These are phyloP conservation scores for Viridothelium virens DNA, from an alignment of 495 filamentous ascomycete species.

Conservation along the genomic window DNA sequence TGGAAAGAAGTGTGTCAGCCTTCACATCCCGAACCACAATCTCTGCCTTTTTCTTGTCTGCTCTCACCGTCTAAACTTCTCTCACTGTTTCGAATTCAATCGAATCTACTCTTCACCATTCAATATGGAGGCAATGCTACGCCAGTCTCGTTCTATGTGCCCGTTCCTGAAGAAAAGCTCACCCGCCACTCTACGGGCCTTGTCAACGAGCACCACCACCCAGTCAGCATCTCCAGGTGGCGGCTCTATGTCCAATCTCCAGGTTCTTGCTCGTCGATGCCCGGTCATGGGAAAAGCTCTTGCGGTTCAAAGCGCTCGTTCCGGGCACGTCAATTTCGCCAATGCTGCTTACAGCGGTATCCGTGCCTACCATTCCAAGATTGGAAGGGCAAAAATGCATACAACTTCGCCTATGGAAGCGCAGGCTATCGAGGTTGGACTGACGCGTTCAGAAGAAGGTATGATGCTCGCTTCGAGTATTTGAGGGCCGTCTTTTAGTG, in stretches of 20 bases:
- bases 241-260: conserved; percentile 93
- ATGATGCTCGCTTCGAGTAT: not conserved
- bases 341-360: conserved; percentile 36
- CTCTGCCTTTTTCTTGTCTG: no score
- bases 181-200: conserved; percentile 75
- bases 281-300: conserved; percentile 98
- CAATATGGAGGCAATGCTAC: conserved; percentile 84
- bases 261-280: conserved; percentile 88
- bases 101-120: not conserved
- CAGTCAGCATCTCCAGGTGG: conserved; percentile 63
- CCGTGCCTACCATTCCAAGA: conserved; percentile 42
- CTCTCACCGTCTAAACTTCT: not conserved
- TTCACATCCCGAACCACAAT: no score
- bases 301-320: conserved; percentile 70
- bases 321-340: conserved; percentile 36
- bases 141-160: conserved; percentile 90
- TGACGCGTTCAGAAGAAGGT: conserved; percentile 49
- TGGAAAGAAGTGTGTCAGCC: not conserved
- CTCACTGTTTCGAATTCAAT: not conserved
- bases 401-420: conserved; percentile 68
- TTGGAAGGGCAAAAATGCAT: conserved; percentile 66
- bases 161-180: conserved; percentile 94
- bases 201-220: conserved; percentile 71
- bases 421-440: conserved; percentile 54
- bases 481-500: not conserved